phyloP scores from a whole-genome alignment of 2,329 filamentous ascomycete genomes.

The Fusarium tupiense region DNA sequence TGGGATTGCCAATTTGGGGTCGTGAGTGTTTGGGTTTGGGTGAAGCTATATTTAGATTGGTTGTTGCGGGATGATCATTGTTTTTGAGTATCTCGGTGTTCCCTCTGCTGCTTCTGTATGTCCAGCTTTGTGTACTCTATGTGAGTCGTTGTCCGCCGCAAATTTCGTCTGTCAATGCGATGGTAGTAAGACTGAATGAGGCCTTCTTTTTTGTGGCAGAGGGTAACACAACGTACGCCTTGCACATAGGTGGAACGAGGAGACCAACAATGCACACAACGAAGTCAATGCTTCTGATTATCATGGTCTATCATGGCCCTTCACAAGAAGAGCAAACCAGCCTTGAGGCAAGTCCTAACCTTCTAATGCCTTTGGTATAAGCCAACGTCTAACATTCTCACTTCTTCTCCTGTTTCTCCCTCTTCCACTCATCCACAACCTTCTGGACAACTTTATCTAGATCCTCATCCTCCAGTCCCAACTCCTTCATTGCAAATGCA shows the following conservation, averaged over 20 bases:
- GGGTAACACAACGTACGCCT: background rate
- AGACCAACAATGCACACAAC: background rate
- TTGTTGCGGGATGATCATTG: background rate
- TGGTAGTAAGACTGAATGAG: background rate
- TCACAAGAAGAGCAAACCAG: background rate
- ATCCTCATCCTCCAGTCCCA: conserved; percentile 58
- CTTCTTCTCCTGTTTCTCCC: conserved; percentile 22
- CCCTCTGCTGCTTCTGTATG: background rate
- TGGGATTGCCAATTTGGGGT: background rate
- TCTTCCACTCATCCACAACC: conserved; percentile 44
- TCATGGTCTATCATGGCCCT: background rate
- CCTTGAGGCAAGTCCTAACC: background rate
- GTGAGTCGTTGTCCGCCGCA: background rate
- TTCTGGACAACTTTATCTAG: conserved; percentile 53
- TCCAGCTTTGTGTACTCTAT: background rate
- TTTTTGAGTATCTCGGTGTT: background rate
- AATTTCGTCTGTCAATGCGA: background rate
- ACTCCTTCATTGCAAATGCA: conserved; percentile 58
- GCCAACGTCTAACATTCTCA: background rate
- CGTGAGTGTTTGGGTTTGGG: background rate
- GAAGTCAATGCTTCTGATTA: background rate
- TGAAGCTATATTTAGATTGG: background rate
- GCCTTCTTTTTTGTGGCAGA: background rate
- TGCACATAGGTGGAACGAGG: background rate
- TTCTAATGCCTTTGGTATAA: background rate